phyloP scores from a whole-genome alignment of 2,329 filamentous ascomycete species.

The Trichoderma gracile region DNA sequence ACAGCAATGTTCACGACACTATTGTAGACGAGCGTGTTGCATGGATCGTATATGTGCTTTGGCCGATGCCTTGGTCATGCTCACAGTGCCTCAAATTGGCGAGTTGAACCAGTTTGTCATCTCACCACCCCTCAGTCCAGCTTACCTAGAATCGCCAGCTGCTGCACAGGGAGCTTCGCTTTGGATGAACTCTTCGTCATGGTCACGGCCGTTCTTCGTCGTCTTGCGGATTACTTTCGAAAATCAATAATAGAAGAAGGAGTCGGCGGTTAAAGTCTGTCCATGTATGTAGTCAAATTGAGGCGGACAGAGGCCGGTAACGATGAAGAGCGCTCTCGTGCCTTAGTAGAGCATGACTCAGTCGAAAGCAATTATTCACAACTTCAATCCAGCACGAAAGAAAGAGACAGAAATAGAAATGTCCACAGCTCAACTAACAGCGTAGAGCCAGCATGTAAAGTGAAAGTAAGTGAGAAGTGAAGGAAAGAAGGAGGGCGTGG shows the following conservation, averaged over 20 bases:
- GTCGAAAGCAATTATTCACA: background rate
- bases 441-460: background rate
- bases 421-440: background rate
- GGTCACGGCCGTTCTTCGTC: background rate
- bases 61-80: background rate
- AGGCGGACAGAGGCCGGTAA: background rate
- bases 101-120: background rate
- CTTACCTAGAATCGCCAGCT: constrained; percentile 77
- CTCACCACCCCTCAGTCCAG: background rate
- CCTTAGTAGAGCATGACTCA: constrained; percentile 14
- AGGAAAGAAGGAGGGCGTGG: background rate
- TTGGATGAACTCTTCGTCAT: constrained; percentile 17
- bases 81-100: background rate
- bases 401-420: background rate
- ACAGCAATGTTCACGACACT: too few species aligned
- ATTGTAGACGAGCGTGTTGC: background rate
- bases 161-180: constrained; percentile 70
- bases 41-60: background rate
- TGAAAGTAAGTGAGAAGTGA: background rate
- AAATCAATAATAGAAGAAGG: background rate
- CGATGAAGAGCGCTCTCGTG: background rate
- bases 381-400: background rate
- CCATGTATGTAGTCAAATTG: background rate
- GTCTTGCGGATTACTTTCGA: background rate
- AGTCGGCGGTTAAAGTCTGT: background rate